Evolutionary conservation across 106 monocot species (phyloP).

Genomic region (Acanthochlamys bracteata): DNA sequence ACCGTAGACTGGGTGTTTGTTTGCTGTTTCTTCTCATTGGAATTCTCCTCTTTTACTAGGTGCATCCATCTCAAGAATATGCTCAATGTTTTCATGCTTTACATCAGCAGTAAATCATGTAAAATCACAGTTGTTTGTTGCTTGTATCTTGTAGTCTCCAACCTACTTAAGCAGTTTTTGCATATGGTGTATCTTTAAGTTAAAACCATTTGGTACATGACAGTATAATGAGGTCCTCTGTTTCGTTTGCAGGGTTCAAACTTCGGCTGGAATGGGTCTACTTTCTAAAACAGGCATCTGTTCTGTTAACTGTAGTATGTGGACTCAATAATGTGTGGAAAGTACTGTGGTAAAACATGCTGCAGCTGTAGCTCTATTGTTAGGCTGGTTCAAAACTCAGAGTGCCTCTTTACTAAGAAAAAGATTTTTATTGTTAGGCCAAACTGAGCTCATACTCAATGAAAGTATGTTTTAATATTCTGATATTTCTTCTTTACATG

Average conservation of each 20-base stretch:
- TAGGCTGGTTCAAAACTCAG: too few relatives aligned
- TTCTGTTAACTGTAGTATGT: background rate
- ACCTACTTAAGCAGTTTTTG: background rate
- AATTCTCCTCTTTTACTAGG: slow-evolving; percentile 44
- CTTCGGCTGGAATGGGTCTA: slow-evolving; percentile 41
- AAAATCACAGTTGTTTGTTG: slow-evolving; percentile 5
- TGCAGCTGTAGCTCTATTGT: too few relatives aligned
- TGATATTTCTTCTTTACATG: too few relatives aligned
- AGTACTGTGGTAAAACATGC: background rate
- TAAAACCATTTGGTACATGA: background rate
- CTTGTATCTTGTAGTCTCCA: background rate
- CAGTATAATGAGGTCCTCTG: background rate
- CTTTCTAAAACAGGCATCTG: slow-evolving; percentile 15
- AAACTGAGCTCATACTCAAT: too few relatives aligned
- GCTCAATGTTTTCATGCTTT: slow-evolving; percentile 76
- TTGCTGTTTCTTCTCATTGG: slow-evolving; percentile 31
- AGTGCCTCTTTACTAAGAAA: too few relatives aligned
- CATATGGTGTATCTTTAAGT: too few relatives aligned
- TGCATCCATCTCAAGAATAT: slow-evolving; percentile 60
- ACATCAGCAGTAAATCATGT: slow-evolving; percentile 71
- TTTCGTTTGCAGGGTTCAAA: slow-evolving; percentile 26
- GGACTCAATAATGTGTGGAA: background rate
- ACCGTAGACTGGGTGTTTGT: background rate
- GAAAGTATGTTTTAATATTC: too few relatives aligned
- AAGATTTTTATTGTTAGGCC: too few relatives aligned